Evolutionary conservation across 2,329 filamentous ascomycete genomes (phyloP).

Genomic region (Aureobasidium sp.): DNA sequence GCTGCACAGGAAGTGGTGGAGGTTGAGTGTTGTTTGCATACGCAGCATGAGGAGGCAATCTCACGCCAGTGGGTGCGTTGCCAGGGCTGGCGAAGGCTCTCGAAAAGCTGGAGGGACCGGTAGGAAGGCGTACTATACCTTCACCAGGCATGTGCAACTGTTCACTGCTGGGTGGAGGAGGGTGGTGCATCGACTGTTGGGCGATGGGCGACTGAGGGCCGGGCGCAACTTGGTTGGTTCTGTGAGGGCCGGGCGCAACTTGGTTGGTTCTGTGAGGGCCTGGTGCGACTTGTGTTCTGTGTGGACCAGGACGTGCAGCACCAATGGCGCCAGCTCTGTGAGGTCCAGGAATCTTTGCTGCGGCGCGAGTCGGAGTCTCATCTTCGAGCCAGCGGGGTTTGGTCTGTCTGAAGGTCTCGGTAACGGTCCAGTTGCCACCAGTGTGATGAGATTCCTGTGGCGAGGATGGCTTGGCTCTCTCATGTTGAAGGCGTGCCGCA

Average conservation of each 20-base stretch:
- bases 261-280: not conserved
- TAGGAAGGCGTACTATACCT: conserved; percentile 26
- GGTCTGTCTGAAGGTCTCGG: conserved; percentile 29
- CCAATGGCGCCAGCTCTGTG: no score
- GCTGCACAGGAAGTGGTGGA: not conserved
- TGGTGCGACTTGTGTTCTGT: not conserved
- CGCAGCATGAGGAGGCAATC: conserved; percentile 14
- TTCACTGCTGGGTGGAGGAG: conserved; percentile 17
- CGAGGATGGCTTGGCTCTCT: not conserved
- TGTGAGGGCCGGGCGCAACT: not conserved
- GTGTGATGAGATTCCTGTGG: not conserved
- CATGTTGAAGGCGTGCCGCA: not conserved
- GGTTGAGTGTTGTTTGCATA: conserved; percentile 17
- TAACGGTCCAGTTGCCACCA: conserved; percentile 13
- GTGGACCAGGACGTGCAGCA: not conserved
- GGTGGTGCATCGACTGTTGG: conserved; percentile 21
- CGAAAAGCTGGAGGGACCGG: conserved; percentile 6
- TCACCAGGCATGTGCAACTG: conserved; percentile 15
- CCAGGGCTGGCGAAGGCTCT: not conserved
- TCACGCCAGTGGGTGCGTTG: conserved; percentile 14
- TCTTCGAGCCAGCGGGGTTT: conserved; percentile 19
- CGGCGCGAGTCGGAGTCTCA: conserved; percentile 15
- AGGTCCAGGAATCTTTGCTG: not conserved
- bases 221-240: not conserved
- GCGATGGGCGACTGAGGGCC: conserved; percentile 20